Evolutionary conservation across 2,329 filamentous ascomycete species (phyloP).

Genomic region (Anthostomella pinea): DNA sequence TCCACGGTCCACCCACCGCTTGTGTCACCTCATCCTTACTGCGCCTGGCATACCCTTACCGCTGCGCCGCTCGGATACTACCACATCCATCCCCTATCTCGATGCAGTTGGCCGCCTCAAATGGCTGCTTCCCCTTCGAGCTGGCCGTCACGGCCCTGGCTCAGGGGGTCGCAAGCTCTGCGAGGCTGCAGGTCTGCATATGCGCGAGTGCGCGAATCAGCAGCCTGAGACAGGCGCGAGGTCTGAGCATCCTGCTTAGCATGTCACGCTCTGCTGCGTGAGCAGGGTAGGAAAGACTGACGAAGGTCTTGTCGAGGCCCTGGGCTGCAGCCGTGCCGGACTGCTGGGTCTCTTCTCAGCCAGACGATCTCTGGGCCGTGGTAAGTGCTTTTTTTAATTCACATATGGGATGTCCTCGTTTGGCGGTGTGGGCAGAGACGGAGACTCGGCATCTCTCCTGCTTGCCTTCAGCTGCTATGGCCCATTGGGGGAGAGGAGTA

Average conservation of each 20-base stretch:
- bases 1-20: too few relatives aligned
- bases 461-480: too few relatives aligned
- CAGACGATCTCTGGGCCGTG: neutral
- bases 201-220: conserved; percentile 4
- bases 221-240: neutral
- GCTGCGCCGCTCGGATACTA: too few relatives aligned
- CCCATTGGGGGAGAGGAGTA: too few relatives aligned
- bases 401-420: too few relatives aligned
- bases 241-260: conserved; percentile 2
- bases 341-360: neutral
- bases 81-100: too few relatives aligned
- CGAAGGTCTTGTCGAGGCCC: neutral
- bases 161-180: neutral
- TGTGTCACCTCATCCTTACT: too few relatives aligned
- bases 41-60: too few relatives aligned
- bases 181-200: conserved; percentile 5
- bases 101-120: too few relatives aligned
- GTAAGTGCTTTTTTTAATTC: neutral
- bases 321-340: neutral
- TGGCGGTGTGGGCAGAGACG: too few relatives aligned
- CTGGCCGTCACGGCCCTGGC: neutral
- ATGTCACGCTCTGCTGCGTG: neutral
- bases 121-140: neutral
- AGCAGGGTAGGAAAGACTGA: neutral
- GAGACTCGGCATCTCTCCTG: too few relatives aligned